Conservation (phyloP, 768 basidiomycete species). For the Lepiota venenata region DNA sequence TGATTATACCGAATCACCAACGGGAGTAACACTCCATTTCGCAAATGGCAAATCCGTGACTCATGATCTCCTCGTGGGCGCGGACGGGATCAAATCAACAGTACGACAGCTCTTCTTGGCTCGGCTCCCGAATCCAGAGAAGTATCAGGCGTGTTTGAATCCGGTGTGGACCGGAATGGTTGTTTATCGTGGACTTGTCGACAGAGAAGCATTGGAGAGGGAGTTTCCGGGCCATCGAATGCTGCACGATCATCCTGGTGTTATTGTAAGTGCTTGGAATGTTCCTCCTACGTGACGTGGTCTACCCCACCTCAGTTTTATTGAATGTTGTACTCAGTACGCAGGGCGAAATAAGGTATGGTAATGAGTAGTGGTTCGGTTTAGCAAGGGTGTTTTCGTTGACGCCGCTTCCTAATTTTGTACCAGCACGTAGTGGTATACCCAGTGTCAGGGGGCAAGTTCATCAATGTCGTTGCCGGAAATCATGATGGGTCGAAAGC, state of each 20-base stretch:
- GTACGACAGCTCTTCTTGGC: constrained; percentile 15
- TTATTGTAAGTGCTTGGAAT: constrained; percentile 19
- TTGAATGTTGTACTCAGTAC: constrained; percentile 19
- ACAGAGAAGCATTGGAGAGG: constrained; percentile 19
- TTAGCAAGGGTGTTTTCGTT: background rate
- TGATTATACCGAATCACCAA: constrained; percentile 24
- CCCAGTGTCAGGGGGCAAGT: constrained; percentile 43
- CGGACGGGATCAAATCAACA: constrained; percentile 34
- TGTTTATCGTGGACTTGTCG: constrained; percentile 32
- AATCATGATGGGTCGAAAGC: constrained; percentile 25
- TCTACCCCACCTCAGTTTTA: background rate
- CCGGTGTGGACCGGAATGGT: constrained; percentile 32
- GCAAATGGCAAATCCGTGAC: constrained; percentile 20
- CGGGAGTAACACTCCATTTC: constrained; percentile 18
- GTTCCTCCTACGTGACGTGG: background rate
- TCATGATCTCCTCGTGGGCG: constrained; percentile 36
- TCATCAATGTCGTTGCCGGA: constrained; percentile 49
- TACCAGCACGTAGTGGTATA: constrained; percentile 47
- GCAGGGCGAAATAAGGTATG: constrained; percentile 27
- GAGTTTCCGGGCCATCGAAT: constrained; percentile 26
- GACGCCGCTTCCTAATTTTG: background rate
- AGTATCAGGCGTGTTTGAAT: constrained; percentile 17
- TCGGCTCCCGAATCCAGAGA: constrained; percentile 4
- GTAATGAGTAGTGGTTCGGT: background rate
- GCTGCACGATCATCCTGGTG: background rate